Evolutionary conservation across 2,329 filamentous ascomycete species (phyloP), one percentile per base, ranked within the genome.

Genomic region (Fonsecaea multimorphosa): DNA sequence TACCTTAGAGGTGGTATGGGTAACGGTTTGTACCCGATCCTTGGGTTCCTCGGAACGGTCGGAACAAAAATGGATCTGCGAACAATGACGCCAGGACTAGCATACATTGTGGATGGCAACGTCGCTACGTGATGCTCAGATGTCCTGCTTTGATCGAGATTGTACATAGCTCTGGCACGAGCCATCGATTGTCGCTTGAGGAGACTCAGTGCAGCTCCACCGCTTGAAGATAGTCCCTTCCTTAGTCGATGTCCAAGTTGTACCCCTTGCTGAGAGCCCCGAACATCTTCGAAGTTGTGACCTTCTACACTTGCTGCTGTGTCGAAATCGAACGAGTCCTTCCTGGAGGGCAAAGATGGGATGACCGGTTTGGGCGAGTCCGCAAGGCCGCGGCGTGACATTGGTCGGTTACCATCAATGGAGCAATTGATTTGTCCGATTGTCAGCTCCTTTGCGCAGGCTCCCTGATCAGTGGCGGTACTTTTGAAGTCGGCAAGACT

Each of bases 401-500:
- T 16, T 11, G 24, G 8, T 3, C n/a, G 5, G 27, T 12, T 31
- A 7, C 14, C 3, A 4, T 51, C 11, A 14, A 22, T n/a, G 14
- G 31, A 22, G 32, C 24, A n/a, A n/a, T n/a, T n/a, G 19, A 32
- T 4, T 19, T 24, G 19, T 22, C n/a, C 24, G 5, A 19, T 34
- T 54, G 16, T 11, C 31, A 8, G 27, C 24, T 24, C 2, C 16
- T 54, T 54, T 31, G 31, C 31, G 27, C 32, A n/a, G 7, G 16
- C 31, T 51, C 16, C 34, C n/a, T 31, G n/a, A 19, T 19, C 29
- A 36, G 12, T 32, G 9, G 32, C 2, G 12, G 11, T 12, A n/a
- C 4, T 52, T 14, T n/a, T 8, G 12, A 60, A 19, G 38, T 40
- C 22, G n/a, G 82, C 4, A 94, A 76, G 1, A 85, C 80, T 51